phyloP scores from a whole-genome alignment of 495 filamentous ascomycete genomes.

The Apiosordaria backusii region DNA sequence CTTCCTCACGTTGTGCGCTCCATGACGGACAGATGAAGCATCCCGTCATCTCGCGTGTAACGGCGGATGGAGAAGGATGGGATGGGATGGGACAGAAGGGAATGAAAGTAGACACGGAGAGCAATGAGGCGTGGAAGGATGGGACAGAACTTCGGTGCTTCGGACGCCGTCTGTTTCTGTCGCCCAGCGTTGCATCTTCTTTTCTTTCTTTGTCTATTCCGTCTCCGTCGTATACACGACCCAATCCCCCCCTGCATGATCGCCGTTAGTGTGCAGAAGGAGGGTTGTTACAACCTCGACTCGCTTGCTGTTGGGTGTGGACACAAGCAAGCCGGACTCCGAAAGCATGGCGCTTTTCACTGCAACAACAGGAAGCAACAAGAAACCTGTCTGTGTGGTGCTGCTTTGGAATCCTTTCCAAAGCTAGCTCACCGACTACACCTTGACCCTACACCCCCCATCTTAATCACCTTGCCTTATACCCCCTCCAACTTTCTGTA shows the following conservation, averaged over 20 bases:
- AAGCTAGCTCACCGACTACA: not conserved
- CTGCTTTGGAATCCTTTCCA: not conserved
- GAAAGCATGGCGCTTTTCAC: not conserved
- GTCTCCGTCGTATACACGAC: not conserved
- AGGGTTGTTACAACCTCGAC: too few species aligned
- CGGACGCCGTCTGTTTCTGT: not conserved
- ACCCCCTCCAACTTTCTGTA: not conserved
- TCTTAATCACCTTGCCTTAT: not conserved
- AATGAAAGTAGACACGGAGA: not conserved
- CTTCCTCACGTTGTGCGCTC: not conserved
- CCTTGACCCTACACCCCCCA: not conserved
- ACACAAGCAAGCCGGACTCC: constrained; percentile 12
- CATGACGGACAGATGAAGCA: constrained; percentile 3
- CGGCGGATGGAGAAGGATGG: not conserved
- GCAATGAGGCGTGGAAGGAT: not conserved
- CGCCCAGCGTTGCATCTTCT: not conserved
- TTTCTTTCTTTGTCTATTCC: not conserved
- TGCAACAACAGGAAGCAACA: not conserved
- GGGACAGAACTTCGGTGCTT: not conserved
- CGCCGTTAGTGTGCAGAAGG: constrained; percentile 21
- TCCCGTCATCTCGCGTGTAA: not conserved
- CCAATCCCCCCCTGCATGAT: constrained; percentile 25
- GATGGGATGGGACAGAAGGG: not conserved
- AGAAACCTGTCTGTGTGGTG: not conserved
- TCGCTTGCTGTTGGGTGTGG: constrained; percentile 6